Evolutionary conservation across 2,329 filamentous ascomycete species (phyloP).

Genomic region (Trichoderma oligosporum): DNA sequence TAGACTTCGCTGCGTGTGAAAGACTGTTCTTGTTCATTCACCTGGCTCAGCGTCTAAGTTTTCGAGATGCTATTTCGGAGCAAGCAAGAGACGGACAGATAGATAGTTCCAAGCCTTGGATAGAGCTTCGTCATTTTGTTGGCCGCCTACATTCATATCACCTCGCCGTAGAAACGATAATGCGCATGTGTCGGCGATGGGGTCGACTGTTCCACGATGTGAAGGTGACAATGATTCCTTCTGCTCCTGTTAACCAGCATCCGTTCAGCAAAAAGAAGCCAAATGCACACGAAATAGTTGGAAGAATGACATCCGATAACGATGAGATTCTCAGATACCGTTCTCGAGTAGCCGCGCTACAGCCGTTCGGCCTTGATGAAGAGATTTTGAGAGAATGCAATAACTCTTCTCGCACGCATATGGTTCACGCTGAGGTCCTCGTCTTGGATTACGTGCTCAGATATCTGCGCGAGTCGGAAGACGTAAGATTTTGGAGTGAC

Average conservation of each 20-base stretch:
- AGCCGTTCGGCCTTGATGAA: slow-evolving; percentile 26
- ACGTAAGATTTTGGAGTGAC: slow-evolving; percentile 29
- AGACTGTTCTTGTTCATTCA: slow-evolving; percentile 1
- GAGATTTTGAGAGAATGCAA: slow-evolving; percentile 24
- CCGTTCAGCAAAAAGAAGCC: slow-evolving; percentile 23
- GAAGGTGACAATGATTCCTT: slow-evolving; percentile 27
- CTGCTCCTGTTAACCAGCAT: slow-evolving; percentile 23
- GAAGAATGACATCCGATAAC: slow-evolving; percentile 22
- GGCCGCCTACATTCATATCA: slow-evolving; percentile 28
- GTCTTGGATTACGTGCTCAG: slow-evolving; percentile 28
- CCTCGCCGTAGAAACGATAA: slow-evolving; percentile 20
- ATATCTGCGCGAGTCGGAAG: background rate
- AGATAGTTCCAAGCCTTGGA: slow-evolving; percentile 21
- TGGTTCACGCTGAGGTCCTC: slow-evolving; percentile 37
- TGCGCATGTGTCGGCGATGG: slow-evolving; percentile 26
- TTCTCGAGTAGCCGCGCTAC: slow-evolving; percentile 22
- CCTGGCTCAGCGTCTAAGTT: background rate
- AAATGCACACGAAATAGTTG: slow-evolving; percentile 24
- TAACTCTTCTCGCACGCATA: slow-evolving; percentile 23
- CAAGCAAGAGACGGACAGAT: slow-evolving; percentile 10
- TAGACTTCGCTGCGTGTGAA: slow-evolving; percentile 12
- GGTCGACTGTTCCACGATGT: slow-evolving; percentile 32
- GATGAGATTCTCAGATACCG: slow-evolving; percentile 6
- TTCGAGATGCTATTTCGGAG: slow-evolving; percentile 1
- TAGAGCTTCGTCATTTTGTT: slow-evolving; percentile 30